Percentiles rank a stretch among this genome's conserved stretches.
Conservation (phyloP, 2,329 filamentous ascomycete species). For the Sporothrix luriei region DNA sequence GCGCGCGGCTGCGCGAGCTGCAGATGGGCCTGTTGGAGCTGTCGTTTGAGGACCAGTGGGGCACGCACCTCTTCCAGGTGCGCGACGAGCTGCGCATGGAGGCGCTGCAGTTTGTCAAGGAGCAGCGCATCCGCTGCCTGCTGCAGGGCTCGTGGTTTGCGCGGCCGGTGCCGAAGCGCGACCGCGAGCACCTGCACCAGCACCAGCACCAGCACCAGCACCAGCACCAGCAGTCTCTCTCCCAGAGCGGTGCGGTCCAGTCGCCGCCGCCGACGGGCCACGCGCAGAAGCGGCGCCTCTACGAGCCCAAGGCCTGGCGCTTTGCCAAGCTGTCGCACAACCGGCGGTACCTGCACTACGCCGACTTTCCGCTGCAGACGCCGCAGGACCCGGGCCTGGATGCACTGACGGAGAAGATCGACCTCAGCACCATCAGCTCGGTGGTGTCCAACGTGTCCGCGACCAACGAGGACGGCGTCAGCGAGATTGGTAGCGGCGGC, state of each 20-base stretch:
- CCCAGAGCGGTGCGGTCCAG: slow-evolving; percentile 43
- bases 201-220: slow-evolving; percentile 42
- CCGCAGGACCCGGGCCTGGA: slow-evolving; percentile 71
- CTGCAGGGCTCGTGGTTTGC: slow-evolving; percentile 88
- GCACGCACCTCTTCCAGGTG: slow-evolving; percentile 84
- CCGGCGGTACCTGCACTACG: slow-evolving; percentile 84
- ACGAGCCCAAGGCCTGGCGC: slow-evolving; percentile 66
- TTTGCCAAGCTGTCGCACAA: slow-evolving; percentile 91
- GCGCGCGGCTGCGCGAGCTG: slow-evolving; percentile 73
- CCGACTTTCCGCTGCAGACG: slow-evolving; percentile 72
- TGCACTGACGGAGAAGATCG: slow-evolving; percentile 75
- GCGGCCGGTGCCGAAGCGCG: slow-evolving; percentile 50
- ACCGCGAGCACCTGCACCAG: slow-evolving; percentile 43
- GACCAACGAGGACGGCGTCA: slow-evolving; percentile 55
- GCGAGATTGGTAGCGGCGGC: slow-evolving; percentile 47
- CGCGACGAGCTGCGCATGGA: slow-evolving; percentile 89
- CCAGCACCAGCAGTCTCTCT: slow-evolving; percentile 43
- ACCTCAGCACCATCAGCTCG: slow-evolving; percentile 83
- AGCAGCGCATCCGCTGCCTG: slow-evolving; percentile 89
- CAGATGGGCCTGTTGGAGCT: slow-evolving; percentile 93
- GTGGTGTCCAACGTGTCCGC: slow-evolving; percentile 91
- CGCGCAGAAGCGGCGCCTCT: slow-evolving; percentile 45
- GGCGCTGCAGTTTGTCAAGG: slow-evolving; percentile 93
- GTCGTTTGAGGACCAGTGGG: slow-evolving; percentile 94
- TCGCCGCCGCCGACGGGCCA: slow-evolving; percentile 46